A percentile compares a stretch with the other conserved stretches of the same genome.
Evolutionary conservation across 192 early-diverging fungal species (phyloP).

Genomic region (Backusella sp.): DNA sequence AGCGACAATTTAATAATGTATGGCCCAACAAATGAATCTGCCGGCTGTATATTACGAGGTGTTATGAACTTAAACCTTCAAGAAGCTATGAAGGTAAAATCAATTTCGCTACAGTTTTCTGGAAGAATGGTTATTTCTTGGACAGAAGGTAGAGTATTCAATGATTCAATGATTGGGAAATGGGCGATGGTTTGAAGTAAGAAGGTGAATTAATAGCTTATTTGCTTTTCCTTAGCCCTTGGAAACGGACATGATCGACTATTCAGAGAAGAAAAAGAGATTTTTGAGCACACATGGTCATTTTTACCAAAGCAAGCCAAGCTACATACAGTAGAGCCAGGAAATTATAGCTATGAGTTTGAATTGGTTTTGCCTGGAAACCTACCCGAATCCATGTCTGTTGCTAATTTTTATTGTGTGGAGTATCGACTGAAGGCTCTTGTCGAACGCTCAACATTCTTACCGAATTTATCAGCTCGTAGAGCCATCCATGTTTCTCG

Average conservation of each 20-base stretch:
- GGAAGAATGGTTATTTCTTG: slow-evolving; percentile 49
- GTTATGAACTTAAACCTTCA: slow-evolving; percentile 43
- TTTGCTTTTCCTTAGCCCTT: slow-evolving; percentile 8
- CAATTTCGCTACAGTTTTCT: slow-evolving; percentile 44
- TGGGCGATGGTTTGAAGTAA: neutral
- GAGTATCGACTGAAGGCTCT: slow-evolving; percentile 49
- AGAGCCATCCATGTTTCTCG: slow-evolving; percentile 44
- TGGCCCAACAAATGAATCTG: slow-evolving; percentile 37
- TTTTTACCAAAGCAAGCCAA: slow-evolving; percentile 46
- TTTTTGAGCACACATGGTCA: slow-evolving; percentile 50
- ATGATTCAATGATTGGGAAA: neutral
- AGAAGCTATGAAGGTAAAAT: slow-evolving; percentile 48
- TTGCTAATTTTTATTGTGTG: slow-evolving; percentile 43
- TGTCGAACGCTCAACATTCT: slow-evolving; percentile 53
- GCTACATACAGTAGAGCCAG: slow-evolving; percentile 28
- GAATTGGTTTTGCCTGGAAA: slow-evolving; percentile 54
- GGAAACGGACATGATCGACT: slow-evolving; percentile 19
- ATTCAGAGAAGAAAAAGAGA: slow-evolving; percentile 27
- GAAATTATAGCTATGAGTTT: slow-evolving; percentile 46
- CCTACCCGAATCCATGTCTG: slow-evolving; percentile 56
- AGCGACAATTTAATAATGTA: slow-evolving; percentile 37
- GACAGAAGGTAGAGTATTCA: slow-evolving; percentile 35
- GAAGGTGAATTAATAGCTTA: neutral
- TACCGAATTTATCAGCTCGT: slow-evolving; percentile 40
- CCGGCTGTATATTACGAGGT: slow-evolving; percentile 53